These are phyloP conservation scores for Truncatella angustata DNA, from an alignment of 2,329 filamentous ascomycete species.

Conservation along the genomic window DNA sequence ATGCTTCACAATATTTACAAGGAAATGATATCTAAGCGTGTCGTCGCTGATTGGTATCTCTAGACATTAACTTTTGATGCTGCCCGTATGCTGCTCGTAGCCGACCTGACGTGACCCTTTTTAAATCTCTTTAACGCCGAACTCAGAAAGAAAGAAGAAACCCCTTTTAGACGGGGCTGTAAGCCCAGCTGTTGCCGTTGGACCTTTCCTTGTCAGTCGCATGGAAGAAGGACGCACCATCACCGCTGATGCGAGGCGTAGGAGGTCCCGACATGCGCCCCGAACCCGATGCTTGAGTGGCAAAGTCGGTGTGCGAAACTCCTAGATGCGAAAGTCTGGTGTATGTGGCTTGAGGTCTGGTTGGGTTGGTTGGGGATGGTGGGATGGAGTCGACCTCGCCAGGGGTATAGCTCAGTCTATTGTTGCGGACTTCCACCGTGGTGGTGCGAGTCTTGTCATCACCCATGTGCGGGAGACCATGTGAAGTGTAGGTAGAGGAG, in stretches of 20 bases:
- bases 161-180: not conserved
- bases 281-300: not conserved
- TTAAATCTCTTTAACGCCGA: not conserved
- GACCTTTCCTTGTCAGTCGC: too few relatives aligned
- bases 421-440: not conserved
- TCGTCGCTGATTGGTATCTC: not conserved
- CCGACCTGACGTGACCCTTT: not conserved
- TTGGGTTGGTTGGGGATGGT: not conserved
- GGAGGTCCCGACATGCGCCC: too few relatives aligned
- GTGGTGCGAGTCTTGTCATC: not conserved
- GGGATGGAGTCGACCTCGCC: not conserved
- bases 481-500: not conserved
- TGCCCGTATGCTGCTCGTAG: not conserved
- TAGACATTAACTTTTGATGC: not conserved
- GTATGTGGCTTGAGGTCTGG: not conserved
- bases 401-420: conserved; percentile 4
- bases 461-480: not conserved
- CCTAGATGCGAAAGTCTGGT: not conserved
- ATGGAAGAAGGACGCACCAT: not conserved
- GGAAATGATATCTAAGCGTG: not conserved
- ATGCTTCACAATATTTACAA: not conserved
- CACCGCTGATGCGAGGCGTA: not conserved
- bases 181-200: not conserved
- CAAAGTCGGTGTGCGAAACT: not conserved
- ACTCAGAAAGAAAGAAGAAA: not conserved